Evolutionary conservation across 2,329 filamentous ascomycete genomes (phyloP), one percentile per base, ranked within the genome.

Genomic region (Fusarium zealandicum): DNA sequence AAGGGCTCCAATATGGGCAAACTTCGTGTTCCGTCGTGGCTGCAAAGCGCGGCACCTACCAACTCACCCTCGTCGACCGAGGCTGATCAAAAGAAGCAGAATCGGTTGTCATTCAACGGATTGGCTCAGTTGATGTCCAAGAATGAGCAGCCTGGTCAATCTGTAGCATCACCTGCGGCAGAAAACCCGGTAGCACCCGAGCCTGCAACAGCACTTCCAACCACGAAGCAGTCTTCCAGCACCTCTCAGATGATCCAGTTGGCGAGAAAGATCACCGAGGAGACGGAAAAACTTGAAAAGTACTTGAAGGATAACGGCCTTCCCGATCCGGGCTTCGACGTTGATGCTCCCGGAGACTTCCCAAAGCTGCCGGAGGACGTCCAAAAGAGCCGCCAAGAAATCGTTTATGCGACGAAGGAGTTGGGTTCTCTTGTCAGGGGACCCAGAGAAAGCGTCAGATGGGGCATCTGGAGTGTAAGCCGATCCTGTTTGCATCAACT

Each of bases 381-480:
- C 12, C 75, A 77, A 51, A 70, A 66, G 51, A 76, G 76, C 51
- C 75, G 81, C 27, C 73, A 76, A 47, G 76, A 78, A 49, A 73
- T 84, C 43, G 73, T 83, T 6, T 73, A 73, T 53, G 80, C 81
- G 8, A 78, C 79, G 3, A 76, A 72, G 49, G 78, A 83, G 57
- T 72, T 84, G 12, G 73, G 72, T 3, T 68, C 74, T 39, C 69
- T 84, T 43, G 76, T 80, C 13, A 74, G 78, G 17, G 82, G 82
- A 0, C 81, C 82, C 0, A 72, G 75, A 30, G 80, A 84, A 61
- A 73, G 69, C n/a, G 63, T 84, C 7, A 72, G 81, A 68, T 84
- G 79, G 78, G 75, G 77, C 44, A 73, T 78, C 46, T 83, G 78
- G 81, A 78, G 75, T 64, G 80, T 82, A 64, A 68, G 79, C 72